phyloP scores from a whole-genome alignment of 1,284 basidiomycete species.

The Boletus nobilissimus region DNA sequence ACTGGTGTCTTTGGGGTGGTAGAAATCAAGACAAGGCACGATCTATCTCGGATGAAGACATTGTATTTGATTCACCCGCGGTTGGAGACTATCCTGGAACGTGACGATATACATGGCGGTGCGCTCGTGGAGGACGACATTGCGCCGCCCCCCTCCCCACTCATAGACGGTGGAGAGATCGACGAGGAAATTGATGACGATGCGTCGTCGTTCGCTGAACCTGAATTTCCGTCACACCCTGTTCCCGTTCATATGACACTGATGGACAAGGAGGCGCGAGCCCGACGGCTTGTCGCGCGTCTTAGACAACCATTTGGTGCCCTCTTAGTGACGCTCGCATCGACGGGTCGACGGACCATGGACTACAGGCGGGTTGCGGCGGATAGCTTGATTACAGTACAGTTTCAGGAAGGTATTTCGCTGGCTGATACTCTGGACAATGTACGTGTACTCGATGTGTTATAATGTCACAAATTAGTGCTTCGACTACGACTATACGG shows the following conservation, averaged over 20 bases:
- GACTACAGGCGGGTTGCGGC: not conserved
- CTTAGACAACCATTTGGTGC: not conserved
- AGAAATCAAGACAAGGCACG: not conserved
- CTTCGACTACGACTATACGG: too few relatives aligned
- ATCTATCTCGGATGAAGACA: not conserved
- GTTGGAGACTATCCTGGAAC: not conserved
- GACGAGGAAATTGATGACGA: not conserved
- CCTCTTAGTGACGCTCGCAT: not conserved
- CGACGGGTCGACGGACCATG: not conserved
- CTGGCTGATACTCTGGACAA: not conserved
- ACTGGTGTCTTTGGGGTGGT: not conserved
- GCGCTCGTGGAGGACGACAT: not conserved
- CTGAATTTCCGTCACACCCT: not conserved
- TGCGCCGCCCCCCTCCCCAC: not conserved
- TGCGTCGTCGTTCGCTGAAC: not conserved
- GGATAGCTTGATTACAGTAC: not conserved
- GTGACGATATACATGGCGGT: not conserved
- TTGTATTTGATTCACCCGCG: not conserved
- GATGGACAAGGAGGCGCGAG: not conserved
- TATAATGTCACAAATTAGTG: too few relatives aligned
- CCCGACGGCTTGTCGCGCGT: not conserved
- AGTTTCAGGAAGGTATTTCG: not conserved
- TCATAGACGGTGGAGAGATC: not conserved
- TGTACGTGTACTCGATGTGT: not conserved
- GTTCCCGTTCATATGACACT: not conserved